Evolutionary conservation across 306 rosid genomes (phyloP), one percentile per base, ranked within the genome.

Genomic region (Chamaecrista fasciculata): DNA sequence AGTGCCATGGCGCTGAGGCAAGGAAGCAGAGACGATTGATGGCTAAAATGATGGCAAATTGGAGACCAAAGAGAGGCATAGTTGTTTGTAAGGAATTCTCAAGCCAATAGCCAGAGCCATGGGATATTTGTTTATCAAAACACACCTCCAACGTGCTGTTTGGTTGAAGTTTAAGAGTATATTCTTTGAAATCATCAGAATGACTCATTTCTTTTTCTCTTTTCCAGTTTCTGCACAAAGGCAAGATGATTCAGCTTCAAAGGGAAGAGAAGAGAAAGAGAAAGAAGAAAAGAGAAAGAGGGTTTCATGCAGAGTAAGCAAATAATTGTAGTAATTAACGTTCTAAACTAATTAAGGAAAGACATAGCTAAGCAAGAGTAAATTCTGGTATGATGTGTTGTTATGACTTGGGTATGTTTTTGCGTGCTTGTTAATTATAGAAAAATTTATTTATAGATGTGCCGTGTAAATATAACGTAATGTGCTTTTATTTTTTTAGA

Each of bases 51-150:
- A 81, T 5, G 10, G 52, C 75, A 0, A 81, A 71, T 69, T 81
- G 82, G 20, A 77, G 71, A 18, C 10, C 67, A 59, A 81, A 81
- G 3, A 5, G 0, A 26, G 85, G 85, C 0, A 81, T 4, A 3
- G 46, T 73, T 16, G 15, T 6, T 24, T 44, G 39, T 42, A 69
- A 0, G 3, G 82, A 65, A 73, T 77, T 58, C 14, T 77, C 80
- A 2, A 10, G 14, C 85, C 85, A 81, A 69, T 77, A 51, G 14
- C 39, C 7, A 0, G 56, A 8, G 29, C 70, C 44, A 0, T 25
- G 12, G 29, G 39, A 6, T 1, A 1, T 0, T 34, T 52, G 21
- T 46, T 40, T 77, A 12, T 58, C 25, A 74, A 49, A 81, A 77
- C 85, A 81, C 2, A 69, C 46, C 46, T n/a, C 5, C 8, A 6